phyloP scores from a whole-genome alignment of 2,329 filamentous ascomycete species.

The Simplicillium aogashimaense region DNA sequence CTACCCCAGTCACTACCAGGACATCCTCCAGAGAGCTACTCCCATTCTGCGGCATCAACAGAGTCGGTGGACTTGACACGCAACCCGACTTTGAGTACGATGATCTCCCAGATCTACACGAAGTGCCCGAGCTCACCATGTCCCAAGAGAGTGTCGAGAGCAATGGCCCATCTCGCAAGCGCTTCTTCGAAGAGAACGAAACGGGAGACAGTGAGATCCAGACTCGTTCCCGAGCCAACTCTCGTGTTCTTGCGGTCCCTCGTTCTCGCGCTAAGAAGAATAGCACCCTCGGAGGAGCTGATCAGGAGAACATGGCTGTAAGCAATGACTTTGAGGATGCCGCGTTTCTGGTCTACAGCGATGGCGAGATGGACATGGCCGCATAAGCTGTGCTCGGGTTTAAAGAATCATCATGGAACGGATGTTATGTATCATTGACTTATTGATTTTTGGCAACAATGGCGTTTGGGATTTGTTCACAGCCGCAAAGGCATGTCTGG shows the following conservation, averaged over 20 bases:
- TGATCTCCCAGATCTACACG: constrained; percentile 23
- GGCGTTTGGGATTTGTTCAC: no score
- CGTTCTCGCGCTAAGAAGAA: constrained; percentile 18
- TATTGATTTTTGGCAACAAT: no score
- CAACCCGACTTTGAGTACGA: constrained; percentile 36
- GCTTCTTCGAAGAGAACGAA: constrained; percentile 34
- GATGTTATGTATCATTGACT: no score
- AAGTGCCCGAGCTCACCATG: constrained; percentile 38
- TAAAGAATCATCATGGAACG: no score
- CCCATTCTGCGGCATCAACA: constrained; percentile 75
- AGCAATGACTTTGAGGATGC: constrained; percentile 59
- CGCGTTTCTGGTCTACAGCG: constrained; percentile 45
- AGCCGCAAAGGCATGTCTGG: no score
- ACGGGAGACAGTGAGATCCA: constrained; percentile 19
- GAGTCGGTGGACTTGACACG: constrained; percentile 56
- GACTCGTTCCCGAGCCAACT: constrained; percentile 19
- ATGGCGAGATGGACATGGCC: constrained; percentile 30
- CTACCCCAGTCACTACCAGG: constrained; percentile 11
- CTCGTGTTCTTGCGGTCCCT: constrained; percentile 40
- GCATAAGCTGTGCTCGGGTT: not conserved
- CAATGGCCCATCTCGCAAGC: constrained; percentile 31
- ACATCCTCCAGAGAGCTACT: constrained; percentile 49
- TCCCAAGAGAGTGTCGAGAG: constrained; percentile 44
- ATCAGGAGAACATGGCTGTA: constrained; percentile 36
- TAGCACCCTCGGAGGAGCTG: constrained; percentile 12